phyloP scores from a whole-genome alignment of 208 protist genomes.

The Cochliopodium minus region DNA sequence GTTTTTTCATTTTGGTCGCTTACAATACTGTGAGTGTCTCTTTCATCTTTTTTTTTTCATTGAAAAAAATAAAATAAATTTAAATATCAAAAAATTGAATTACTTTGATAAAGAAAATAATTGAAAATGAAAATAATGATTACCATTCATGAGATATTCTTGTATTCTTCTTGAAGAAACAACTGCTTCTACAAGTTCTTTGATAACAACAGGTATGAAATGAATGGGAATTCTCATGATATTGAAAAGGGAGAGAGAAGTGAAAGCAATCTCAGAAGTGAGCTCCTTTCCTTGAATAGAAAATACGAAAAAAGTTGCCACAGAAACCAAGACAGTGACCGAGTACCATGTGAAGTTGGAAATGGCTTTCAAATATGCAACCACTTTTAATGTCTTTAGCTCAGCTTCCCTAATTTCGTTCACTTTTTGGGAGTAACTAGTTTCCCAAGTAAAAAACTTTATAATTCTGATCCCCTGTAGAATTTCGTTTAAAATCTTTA shows the following conservation, averaged over 20 bases:
- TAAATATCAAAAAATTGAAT: too few species aligned
- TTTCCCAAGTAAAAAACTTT: slow-evolving; percentile 13
- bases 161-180: too few species aligned
- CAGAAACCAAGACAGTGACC: not conserved
- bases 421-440: not conserved
- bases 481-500: slow-evolving; percentile 11
- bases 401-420: not conserved
- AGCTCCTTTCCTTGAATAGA: not conserved
- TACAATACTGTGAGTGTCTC: too few species aligned
- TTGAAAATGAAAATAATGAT: too few species aligned
- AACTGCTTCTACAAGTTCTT: not conserved
- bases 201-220: not conserved
- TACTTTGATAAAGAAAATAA: too few species aligned
- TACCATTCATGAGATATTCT: too few species aligned
- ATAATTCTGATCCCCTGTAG: slow-evolving; percentile 17
- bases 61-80: too few species aligned
- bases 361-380: too few species aligned
- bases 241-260: not conserved
- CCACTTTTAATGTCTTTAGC: not conserved
- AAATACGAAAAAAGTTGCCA: not conserved
- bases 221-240: not conserved
- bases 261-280: not conserved
- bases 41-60: too few species aligned
- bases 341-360: not conserved
- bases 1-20: too few species aligned